Percentiles rank a stretch among this genome's conserved stretches.
These are phyloP conservation scores for Cyamopsis tetragonoloba DNA, from an alignment of 306 rosid species.

Conservation along the genomic window DNA sequence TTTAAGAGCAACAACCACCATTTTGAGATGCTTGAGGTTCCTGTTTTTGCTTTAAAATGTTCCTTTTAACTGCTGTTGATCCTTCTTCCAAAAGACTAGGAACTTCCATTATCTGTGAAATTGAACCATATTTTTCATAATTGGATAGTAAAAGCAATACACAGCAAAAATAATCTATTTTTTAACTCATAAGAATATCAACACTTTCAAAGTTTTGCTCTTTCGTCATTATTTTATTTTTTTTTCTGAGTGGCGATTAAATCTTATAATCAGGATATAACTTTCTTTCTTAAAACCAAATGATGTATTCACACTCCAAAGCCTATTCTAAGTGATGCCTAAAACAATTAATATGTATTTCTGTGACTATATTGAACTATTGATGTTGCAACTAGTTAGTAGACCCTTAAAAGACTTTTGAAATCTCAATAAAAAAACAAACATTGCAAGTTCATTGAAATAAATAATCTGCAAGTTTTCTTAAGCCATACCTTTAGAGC, in stretches of 20 bases:
- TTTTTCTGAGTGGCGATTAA: background rate
- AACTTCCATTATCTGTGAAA: conserved; percentile 77
- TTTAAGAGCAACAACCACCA: conserved; percentile 63
- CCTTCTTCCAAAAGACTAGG: conserved; percentile 92
- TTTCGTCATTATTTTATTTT: background rate
- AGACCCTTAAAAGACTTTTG: no score
- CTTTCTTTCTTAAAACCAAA: background rate
- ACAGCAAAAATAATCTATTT: conserved; percentile 6
- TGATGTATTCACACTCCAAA: background rate
- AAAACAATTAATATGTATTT: background rate
- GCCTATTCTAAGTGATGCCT: background rate
- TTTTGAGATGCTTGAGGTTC: conserved; percentile 44
- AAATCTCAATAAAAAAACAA: no score
- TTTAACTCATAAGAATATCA: conserved; percentile 1
- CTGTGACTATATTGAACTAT: no score
- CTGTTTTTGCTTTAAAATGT: conserved; percentile 56
- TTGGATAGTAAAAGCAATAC: background rate
- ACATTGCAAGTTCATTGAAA: no score
- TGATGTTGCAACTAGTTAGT: no score
- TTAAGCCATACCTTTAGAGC: conserved; percentile 62
- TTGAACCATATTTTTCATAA: conserved; percentile 23
- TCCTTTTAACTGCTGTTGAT: conserved; percentile 59
- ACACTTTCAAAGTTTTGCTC: background rate
- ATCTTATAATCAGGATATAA: background rate
- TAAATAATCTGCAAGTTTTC: background rate